Conservation (phyloP, 2,329 filamentous ascomycete genomes). For the Talaromyces sp. region DNA sequence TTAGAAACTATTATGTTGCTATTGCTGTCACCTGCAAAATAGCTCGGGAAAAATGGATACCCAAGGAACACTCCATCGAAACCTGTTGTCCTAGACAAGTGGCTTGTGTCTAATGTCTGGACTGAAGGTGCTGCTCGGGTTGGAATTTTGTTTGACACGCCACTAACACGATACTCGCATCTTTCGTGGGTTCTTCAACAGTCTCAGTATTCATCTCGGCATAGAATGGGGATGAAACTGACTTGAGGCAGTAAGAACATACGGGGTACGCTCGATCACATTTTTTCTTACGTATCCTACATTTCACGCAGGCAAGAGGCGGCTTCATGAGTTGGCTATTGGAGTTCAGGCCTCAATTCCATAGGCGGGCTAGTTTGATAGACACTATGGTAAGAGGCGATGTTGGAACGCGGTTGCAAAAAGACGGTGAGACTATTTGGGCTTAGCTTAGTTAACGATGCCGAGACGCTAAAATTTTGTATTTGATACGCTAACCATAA, state of each 20-base stretch:
- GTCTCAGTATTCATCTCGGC: not conserved
- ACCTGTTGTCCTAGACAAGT: not conserved
- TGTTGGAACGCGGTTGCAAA: not conserved
- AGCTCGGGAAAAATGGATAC: not conserved
- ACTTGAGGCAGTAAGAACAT: slow-evolving; percentile 15
- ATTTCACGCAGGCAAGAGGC: slow-evolving; percentile 14
- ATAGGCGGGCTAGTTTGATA: not conserved
- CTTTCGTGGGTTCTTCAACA: not conserved
- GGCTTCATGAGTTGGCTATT: slow-evolving; percentile 11
- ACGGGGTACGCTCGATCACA: slow-evolving; percentile 15
- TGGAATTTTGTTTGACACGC: not conserved
- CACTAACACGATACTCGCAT: not conserved
- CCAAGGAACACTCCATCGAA: slow-evolving; percentile 10
- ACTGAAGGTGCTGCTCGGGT: not conserved
- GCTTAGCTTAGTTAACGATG: not conserved
- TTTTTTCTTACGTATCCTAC: slow-evolving; percentile 15
- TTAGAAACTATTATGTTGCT: not conserved
- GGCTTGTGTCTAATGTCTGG: not conserved
- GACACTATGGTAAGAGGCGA: not conserved
- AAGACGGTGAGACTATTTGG: not conserved
- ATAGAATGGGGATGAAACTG: not conserved
- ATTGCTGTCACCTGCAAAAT: not conserved
- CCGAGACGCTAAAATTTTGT: not conserved
- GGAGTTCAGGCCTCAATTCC: not conserved
- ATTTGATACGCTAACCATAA: not conserved